Evolutionary conservation across 495 filamentous ascomycete species (phyloP).

Genomic region (Amniculicola lignicola): DNA sequence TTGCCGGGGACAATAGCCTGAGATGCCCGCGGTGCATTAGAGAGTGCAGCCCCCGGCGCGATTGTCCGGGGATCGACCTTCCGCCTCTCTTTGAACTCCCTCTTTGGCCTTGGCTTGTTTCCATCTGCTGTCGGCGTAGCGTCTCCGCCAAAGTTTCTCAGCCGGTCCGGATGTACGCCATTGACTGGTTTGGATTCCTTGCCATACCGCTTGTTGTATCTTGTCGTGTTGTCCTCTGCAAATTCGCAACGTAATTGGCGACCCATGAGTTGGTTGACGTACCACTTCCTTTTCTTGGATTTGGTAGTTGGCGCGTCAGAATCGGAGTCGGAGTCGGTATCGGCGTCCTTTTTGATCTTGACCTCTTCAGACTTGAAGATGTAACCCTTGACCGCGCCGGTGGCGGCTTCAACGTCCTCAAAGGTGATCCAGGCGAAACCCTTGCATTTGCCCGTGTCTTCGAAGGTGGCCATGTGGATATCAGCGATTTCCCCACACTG

Average conservation of each 20-base stretch:
- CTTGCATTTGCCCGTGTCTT: constrained; percentile 96
- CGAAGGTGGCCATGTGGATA: constrained; percentile 87
- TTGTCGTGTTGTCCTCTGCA: constrained; percentile 78
- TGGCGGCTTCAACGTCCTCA: constrained; percentile 67
- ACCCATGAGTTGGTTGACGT: constrained; percentile 75
- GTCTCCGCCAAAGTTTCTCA: constrained; percentile 8
- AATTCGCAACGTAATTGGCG: constrained; percentile 83
- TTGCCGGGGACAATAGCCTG: constrained; percentile 74
- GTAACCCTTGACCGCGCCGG: constrained; percentile 78
- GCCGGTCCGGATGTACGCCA: constrained; percentile 16
- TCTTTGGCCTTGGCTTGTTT: constrained; percentile 8
- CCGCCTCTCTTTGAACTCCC: constrained; percentile 8
- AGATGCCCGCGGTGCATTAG: constrained; percentile 54
- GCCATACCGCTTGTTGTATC: constrained; percentile 92
- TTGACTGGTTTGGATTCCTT: constrained; percentile 57
- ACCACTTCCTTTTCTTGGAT: constrained; percentile 65
- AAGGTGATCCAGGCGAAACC: constrained; percentile 95
- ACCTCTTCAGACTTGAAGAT: constrained; percentile 46
- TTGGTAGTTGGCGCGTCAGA: constrained; percentile 58
- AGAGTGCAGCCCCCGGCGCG: constrained; percentile 44
- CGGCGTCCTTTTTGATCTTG: constrained; percentile 40
- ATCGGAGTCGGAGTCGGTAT: constrained; percentile 36
- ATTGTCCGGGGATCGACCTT: constrained; percentile 39
- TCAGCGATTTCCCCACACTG: constrained; percentile 77
- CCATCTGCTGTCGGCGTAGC: not conserved